These are phyloP conservation scores for Obba rivulosa DNA, from an alignment of 768 basidiomycete genomes.

Conservation along the genomic window DNA sequence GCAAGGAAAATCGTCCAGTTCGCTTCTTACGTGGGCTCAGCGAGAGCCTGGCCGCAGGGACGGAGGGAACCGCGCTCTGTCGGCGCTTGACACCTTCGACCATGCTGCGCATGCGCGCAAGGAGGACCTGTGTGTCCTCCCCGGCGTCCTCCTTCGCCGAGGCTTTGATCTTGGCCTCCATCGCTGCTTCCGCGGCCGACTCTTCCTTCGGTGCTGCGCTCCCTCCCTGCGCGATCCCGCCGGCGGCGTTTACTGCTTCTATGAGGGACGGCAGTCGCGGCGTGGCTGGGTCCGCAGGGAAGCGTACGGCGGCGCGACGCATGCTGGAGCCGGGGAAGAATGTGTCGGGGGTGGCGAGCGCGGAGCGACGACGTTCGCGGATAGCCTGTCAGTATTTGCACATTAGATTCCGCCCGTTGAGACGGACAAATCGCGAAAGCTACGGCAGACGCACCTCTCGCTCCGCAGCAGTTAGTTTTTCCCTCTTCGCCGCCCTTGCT, in stretches of 20 bases:
- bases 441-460: slow-evolving; percentile 30
- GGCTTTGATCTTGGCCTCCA: slow-evolving; percentile 11
- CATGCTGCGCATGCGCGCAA: slow-evolving; percentile 33
- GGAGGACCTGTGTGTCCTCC: slow-evolving; percentile 28
- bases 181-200: background rate
- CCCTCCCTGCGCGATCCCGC: background rate
- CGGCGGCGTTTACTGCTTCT: background rate
- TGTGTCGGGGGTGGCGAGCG: slow-evolving; percentile 39
- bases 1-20: slow-evolving; percentile 18
- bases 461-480: slow-evolving; percentile 40
- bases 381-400: slow-evolving; percentile 38
- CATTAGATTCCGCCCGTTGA: background rate
- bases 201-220: background rate
- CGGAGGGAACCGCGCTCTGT: slow-evolving; percentile 23
- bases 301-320: slow-evolving; percentile 22
- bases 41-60: slow-evolving; percentile 7
- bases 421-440: background rate
- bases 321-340: slow-evolving; percentile 53
- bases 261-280: slow-evolving; percentile 3
- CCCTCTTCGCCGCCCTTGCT: slow-evolving; percentile 12
- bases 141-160: slow-evolving; percentile 23
- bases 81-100: slow-evolving; percentile 32
- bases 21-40: slow-evolving; percentile 17
- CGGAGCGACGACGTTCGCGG: slow-evolving; percentile 56
- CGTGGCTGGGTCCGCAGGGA: slow-evolving; percentile 15